Evolutionary conservation across 108 stramenopile genomes (phyloP), one percentile per base, ranked within the genome.

Genomic region (Fragilariopsis cylindrus): DNA sequence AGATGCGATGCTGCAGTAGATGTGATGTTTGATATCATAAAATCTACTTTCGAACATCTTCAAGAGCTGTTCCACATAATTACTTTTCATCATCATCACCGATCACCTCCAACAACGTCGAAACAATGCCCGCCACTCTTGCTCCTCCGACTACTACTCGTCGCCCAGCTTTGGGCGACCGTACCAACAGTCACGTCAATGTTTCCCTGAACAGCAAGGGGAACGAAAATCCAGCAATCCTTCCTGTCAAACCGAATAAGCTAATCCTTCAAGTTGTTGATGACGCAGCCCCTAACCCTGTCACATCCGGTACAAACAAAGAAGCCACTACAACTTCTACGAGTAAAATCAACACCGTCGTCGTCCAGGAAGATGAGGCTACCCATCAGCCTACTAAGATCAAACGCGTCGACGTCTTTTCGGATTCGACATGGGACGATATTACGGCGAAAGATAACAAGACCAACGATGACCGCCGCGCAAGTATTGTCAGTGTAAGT

Each of bases 401-500:
- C 40, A 60, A 60, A 11, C 58, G 16, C 11, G 58, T 21, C 41
- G 58, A 60, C 16, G 58, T 56, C 21, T 60, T 60, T 30, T 19
- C 16, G 58, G 21, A 4, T n/a, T 60, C 21, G n/a, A 30, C 19
- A 30, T 60, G 16, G 58, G 58, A 60, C 58, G 58, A 60, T 7
- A n/a, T 60, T 19, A 40, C 58, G 4, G 39, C 58, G 4, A 40
- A 60, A 30, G 39, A 5, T 9, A 56, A 60, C 58, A 60, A 30
- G 7, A 4, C 19, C 11, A 9, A 3, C 41, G n/a, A 30, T 11
- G 18, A 60, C 21, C 19, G 58, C 9, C 58, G 18, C 2, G 19
- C 18, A 9, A 60, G 58, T 40, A 18, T 60, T 60, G 58, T 60
- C 41, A 60, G 58, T 30, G 58, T 60, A 30, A 60, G 58, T 60